phyloP scores from a whole-genome alignment of 257 asterid species.

The Gardenia jasminoides region DNA sequence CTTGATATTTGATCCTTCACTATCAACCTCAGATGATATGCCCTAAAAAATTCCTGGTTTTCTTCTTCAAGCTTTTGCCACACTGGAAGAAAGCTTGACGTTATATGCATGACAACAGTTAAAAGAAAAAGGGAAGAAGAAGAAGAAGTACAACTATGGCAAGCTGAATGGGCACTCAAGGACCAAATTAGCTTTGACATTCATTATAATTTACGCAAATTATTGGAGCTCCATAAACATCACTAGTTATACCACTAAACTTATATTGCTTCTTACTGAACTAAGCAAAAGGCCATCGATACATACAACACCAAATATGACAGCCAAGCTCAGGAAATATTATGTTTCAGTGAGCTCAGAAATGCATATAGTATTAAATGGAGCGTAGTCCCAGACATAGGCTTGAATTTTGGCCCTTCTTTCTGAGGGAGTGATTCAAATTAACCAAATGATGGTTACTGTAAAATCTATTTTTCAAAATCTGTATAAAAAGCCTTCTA shows the following conservation, averaged over 20 bases:
- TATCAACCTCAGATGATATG: constrained; percentile 68
- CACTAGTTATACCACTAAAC: background rate
- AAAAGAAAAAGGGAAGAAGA: constrained; percentile 7
- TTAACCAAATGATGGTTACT: background rate
- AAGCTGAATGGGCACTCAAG: background rate
- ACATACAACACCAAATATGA: background rate
- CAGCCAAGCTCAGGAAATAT: background rate
- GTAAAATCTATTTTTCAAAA: background rate
- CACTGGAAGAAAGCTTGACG: constrained; percentile 50
- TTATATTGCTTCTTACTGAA: background rate
- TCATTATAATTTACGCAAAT: background rate
- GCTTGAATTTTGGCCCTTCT: background rate
- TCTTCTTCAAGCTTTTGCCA: constrained; percentile 96
- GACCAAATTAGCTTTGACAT: background rate
- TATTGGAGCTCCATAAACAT: background rate
- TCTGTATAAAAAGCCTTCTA: background rate
- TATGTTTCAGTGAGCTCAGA: background rate
- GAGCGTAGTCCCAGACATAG: background rate
- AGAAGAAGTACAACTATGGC: constrained; percentile 9
- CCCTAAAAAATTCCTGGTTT: constrained; percentile 78
- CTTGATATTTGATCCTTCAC: constrained; percentile 81
- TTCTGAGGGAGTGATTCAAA: background rate
- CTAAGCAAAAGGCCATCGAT: background rate
- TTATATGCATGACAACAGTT: constrained; percentile 18
- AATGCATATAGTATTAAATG: background rate